These are phyloP conservation scores for Botrytis tulipae DNA, from an alignment of 2,329 filamentous ascomycete genomes.

Conservation along the genomic window DNA sequence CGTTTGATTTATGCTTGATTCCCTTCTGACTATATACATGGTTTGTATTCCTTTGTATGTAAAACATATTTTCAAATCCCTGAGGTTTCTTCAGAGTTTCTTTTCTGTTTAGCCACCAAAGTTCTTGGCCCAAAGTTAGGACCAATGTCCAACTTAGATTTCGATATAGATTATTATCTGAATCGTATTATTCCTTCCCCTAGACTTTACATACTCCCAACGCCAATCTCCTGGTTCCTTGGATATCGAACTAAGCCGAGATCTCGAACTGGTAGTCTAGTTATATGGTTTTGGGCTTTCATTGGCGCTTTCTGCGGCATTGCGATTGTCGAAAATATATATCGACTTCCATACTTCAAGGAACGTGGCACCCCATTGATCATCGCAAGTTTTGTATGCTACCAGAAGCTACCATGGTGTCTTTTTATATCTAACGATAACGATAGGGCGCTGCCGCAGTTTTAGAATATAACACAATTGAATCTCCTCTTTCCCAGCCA, in stretches of 20 bases:
- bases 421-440: conserved; percentile 6
- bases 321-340: conserved; percentile 57
- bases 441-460: conserved; percentile 65
- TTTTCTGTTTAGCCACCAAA: not conserved
- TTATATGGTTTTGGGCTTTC: conserved; percentile 60
- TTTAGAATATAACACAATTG: conserved; percentile 70
- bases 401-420: not conserved
- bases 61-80: not conserved
- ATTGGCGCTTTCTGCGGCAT: conserved; percentile 64
- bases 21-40: not conserved
- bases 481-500: conserved; percentile 70
- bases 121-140: conserved; percentile 7
- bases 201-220: conserved; percentile 62
- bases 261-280: conserved; percentile 53
- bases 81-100: not conserved
- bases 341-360: conserved; percentile 52
- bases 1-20: not conserved
- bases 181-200: conserved; percentile 69
- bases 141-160: conserved; percentile 34
- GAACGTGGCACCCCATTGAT: conserved; percentile 56
- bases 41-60: not conserved
- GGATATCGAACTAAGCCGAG: conserved; percentile 52
- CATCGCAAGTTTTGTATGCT: conserved; percentile 69
- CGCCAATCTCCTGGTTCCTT: conserved; percentile 64
- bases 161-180: conserved; percentile 76